These are phyloP conservation scores for Gamarada debralockiae DNA, from an alignment of 495 filamentous ascomycete genomes.

Conservation along the genomic window DNA sequence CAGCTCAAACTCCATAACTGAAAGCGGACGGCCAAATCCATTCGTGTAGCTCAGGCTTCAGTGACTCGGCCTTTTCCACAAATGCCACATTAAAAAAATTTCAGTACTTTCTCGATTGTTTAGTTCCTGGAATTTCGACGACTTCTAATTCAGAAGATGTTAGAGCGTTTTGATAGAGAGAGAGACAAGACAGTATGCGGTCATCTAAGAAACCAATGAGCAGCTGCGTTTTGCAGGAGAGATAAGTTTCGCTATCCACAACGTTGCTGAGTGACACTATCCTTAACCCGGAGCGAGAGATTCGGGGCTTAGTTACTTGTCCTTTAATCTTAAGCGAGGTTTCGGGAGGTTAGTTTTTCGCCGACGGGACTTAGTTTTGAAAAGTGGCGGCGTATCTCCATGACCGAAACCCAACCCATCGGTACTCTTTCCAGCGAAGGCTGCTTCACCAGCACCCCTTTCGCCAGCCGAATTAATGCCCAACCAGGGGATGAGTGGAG, in stretches of 20 bases:
- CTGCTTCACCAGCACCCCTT: too few relatives aligned
- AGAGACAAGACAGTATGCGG: background rate
- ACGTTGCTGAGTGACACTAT: too few relatives aligned
- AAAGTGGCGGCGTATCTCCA: background rate
- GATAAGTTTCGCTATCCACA: too few relatives aligned
- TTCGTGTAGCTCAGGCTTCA: slow-evolving; percentile 16
- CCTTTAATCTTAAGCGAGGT: too few relatives aligned
- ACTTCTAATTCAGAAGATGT: background rate
- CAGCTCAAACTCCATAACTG: slow-evolving; percentile 22
- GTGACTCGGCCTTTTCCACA: slow-evolving; percentile 1
- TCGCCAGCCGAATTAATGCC: too few relatives aligned
- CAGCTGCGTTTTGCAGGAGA: too few relatives aligned
- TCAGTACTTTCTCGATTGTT: slow-evolving; percentile 5
- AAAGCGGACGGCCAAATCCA: slow-evolving; percentile 21
- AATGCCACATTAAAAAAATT: slow-evolving; percentile 12
- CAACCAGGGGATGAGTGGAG: too few relatives aligned
- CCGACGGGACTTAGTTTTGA: too few relatives aligned
- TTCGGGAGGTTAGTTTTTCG: too few relatives aligned
- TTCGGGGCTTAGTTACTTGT: too few relatives aligned
- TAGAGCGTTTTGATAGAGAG: background rate
- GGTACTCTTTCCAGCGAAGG: background rate
- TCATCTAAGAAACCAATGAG: too few relatives aligned
- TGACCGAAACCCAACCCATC: slow-evolving; percentile 1
- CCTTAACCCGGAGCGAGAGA: too few relatives aligned
- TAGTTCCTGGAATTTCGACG: slow-evolving; percentile 11